phyloP scores from a whole-genome alignment of 2,329 filamentous ascomycete genomes.

The Calycina marina region DNA sequence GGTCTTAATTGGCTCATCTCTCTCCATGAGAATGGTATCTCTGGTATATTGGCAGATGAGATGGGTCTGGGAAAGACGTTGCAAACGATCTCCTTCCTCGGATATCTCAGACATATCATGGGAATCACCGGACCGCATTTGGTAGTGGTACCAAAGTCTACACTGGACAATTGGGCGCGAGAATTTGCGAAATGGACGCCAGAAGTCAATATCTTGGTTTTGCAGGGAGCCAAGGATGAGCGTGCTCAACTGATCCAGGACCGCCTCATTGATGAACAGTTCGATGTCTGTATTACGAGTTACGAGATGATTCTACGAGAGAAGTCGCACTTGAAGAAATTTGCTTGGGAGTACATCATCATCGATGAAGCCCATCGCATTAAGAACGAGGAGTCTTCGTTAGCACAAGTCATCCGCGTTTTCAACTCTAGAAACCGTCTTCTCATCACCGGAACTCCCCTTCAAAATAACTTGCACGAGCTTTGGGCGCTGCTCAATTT shows the following conservation, averaged over 20 bases:
- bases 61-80: slow-evolving; percentile 98
- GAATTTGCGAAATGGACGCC: slow-evolving; percentile 92
- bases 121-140: slow-evolving; percentile 85
- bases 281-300: slow-evolving; percentile 95
- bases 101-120: slow-evolving; percentile 83
- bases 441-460: slow-evolving; percentile 87
- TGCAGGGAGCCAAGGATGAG: slow-evolving; percentile 93
- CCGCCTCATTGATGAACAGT: slow-evolving; percentile 82
- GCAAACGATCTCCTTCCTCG: slow-evolving; percentile 92
- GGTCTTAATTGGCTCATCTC: slow-evolving; percentile 97
- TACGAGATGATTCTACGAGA: slow-evolving; percentile 98
- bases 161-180: slow-evolving; percentile 94
- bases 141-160: slow-evolving; percentile 88
- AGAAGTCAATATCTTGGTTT: slow-evolving; percentile 82
- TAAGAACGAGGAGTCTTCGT: slow-evolving; percentile 96
- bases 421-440: slow-evolving; percentile 93
- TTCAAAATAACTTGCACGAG: slow-evolving; percentile 97
- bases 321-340: slow-evolving; percentile 89
- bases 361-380: slow-evolving; percentile 97
- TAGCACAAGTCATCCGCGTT: slow-evolving; percentile 89
- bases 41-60: slow-evolving; percentile 91
- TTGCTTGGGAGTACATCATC: slow-evolving; percentile 99
- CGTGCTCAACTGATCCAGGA: slow-evolving; percentile 79
- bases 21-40: slow-evolving; percentile 96
- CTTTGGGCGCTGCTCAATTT: slow-evolving; percentile 97